Evolutionary conservation across 192 early-diverging fungal species (phyloP).

Genomic region (Chytriomyces confervae): DNA sequence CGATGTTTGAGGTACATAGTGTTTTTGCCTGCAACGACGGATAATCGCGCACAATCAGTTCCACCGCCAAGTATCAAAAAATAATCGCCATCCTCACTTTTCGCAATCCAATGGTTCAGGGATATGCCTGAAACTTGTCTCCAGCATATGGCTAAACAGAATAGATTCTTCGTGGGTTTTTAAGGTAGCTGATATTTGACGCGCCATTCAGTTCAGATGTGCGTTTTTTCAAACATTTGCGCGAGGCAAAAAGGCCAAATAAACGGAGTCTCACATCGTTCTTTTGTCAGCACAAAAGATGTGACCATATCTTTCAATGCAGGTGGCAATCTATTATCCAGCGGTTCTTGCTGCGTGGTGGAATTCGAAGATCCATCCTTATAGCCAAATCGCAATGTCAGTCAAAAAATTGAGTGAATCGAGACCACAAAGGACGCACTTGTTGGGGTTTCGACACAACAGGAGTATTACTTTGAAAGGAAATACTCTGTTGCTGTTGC

Average conservation of each 20-base stretch:
- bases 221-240: not conserved
- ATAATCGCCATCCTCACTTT: conserved; percentile 55
- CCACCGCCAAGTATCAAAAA: not conserved
- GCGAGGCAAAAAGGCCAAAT: not conserved
- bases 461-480: not conserved
- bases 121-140: conserved; percentile 80
- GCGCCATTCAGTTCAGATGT: no score
- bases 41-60: conserved; percentile 18
- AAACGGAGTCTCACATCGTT: conserved; percentile 50
- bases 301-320: conserved; percentile 71
- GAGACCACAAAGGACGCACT: not conserved
- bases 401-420: not conserved
- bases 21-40: conserved; percentile 54
- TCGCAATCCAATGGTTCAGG: conserved; percentile 85
- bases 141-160: conserved; percentile 75
- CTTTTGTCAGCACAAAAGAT: conserved; percentile 70
- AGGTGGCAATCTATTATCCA: conserved; percentile 64
- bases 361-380: not conserved
- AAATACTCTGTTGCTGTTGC: not conserved
- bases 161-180: conserved; percentile 47
- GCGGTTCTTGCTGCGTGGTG: conserved; percentile 39
- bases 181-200: conserved; percentile 15
- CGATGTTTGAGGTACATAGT: conserved; percentile 76
- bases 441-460: not conserved
- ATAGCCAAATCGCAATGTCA: not conserved